Evolutionary conservation across 768 basidiomycete genomes (phyloP), one percentile per base, ranked within the genome.

Genomic region (Russula sp.): DNA sequence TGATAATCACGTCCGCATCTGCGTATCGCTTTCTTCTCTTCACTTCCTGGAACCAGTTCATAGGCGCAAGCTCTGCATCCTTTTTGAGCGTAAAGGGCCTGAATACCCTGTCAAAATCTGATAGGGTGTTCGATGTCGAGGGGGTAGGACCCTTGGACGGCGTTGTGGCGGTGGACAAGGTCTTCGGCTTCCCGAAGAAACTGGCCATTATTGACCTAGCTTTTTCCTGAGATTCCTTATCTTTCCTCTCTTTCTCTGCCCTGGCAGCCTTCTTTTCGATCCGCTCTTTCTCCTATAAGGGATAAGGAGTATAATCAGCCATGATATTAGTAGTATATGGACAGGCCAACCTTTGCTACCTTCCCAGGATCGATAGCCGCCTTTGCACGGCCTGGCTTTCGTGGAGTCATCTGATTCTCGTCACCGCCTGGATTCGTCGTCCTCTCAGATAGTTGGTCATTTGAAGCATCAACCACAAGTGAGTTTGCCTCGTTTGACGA

Each of bases 21-120:
- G 29, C 59, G 42, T 55, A 54, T 67, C 57, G 65, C 51, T 64
- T 61, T 59, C 60, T 20, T 66, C 68, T 58, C 67, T 65, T 65
- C 61, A 71, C 35, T 25, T 72, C 72, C 59, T 73, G 67, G 73
- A 90, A 92, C 78, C 83, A 83, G 67, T 93, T 94, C 42, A 78
- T 68, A 0, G 88, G 88, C 3, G 92, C 91, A 18, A 94, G 67
- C 32, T 78, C 76, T 6, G 83, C 81, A 63, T 83, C 89, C 69
- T 88, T 92, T 76, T 88, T 91, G 61, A 89, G 66, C 5, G 82
- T 77, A 70, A 93, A 96, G 1, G 91, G 86, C 67, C 82, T 86
- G 77, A 97, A 97, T 1, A 78, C 77, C 67, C 76, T 82, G 57
- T 86, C 80, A 67, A 91, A 96, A 49, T 93, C 88, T 16, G 81